Conservation (phyloP, 23 red algal species). For the Agarophyton chilense region DNA sequence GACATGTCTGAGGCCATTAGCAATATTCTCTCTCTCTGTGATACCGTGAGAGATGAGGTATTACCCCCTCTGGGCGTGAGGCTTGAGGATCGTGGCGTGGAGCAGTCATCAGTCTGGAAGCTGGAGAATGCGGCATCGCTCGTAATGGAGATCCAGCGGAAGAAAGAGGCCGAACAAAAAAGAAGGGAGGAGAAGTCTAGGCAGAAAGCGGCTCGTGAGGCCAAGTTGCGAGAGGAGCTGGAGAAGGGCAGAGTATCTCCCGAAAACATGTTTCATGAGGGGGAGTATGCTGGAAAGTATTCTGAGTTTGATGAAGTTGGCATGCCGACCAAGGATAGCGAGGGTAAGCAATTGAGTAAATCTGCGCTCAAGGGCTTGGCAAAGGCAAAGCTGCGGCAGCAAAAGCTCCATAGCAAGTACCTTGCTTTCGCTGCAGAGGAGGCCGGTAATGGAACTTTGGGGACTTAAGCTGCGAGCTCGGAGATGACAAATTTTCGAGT, state of each 20-base stretch:
- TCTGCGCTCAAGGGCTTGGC: slow-evolving; percentile 75
- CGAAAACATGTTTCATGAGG: slow-evolving; percentile 65
- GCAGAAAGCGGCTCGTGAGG: slow-evolving; percentile 40
- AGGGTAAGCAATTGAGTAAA: slow-evolving; percentile 79
- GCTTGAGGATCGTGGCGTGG: slow-evolving; percentile 82
- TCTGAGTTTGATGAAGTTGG: slow-evolving; percentile 77
- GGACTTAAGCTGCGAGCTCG: not conserved
- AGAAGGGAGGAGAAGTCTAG: slow-evolving; percentile 59
- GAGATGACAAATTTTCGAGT: too few species aligned
- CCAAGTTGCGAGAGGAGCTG: slow-evolving; percentile 73
- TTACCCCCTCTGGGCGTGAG: slow-evolving; percentile 87
- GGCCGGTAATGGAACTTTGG: not conserved
- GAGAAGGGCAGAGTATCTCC: slow-evolving; percentile 66
- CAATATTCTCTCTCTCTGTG: slow-evolving; percentile 70
- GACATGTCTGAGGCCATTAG: slow-evolving; percentile 44
- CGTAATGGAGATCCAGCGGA: slow-evolving; percentile 60
- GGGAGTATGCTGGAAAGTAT: slow-evolving; percentile 79
- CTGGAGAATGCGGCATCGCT: slow-evolving; percentile 75
- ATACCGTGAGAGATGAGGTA: slow-evolving; percentile 80
- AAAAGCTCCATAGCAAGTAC: slow-evolving; percentile 82
- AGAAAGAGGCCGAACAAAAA: slow-evolving; percentile 63
- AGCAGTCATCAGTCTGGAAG: slow-evolving; percentile 74
- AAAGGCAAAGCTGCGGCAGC: slow-evolving; percentile 80
- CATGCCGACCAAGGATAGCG: slow-evolving; percentile 78
- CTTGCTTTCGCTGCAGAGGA: slow-evolving; percentile 15